phyloP scores from a whole-genome alignment of 1,284 basidiomycete genomes.

The Trichosporon sp. region DNA sequence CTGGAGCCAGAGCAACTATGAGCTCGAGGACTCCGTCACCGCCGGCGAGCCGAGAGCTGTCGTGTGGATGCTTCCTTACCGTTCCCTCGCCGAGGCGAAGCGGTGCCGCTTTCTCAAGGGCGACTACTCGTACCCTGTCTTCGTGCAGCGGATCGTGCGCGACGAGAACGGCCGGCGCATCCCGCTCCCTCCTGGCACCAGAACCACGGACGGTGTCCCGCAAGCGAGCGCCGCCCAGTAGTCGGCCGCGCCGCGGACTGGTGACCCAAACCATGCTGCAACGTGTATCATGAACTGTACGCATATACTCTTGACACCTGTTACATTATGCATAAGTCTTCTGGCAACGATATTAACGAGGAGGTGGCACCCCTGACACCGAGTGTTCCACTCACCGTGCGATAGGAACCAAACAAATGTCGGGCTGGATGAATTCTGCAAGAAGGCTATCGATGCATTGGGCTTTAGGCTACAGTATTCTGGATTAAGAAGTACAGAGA shows the following conservation, averaged over 20 bases:
- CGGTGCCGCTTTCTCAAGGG: constrained; percentile 40
- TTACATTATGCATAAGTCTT: not conserved
- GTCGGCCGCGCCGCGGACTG: not conserved
- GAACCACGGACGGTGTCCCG: not conserved
- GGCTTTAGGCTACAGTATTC: no score
- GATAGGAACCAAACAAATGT: no score
- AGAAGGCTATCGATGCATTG: no score
- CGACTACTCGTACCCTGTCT: constrained; percentile 40
- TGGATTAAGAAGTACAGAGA: no score
- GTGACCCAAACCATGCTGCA: constrained; percentile 76
- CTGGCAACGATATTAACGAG: no score
- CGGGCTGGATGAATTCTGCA: no score
- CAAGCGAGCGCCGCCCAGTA: not conserved
- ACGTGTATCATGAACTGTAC: constrained; percentile 14
- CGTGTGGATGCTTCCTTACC: constrained; percentile 43
- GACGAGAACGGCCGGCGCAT: not conserved
- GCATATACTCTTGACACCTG: constrained; percentile 3
- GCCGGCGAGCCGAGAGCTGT: constrained; percentile 18
- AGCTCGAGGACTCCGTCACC: constrained; percentile 15
- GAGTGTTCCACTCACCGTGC: no score
- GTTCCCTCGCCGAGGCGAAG: constrained; percentile 42
- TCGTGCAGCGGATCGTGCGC: constrained; percentile 15
- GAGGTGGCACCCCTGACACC: no score
- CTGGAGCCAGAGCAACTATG: constrained; percentile 37
- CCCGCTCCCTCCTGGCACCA: not conserved